Evolutionary conservation across 2,329 filamentous ascomycete species (phyloP).

Genomic region (Helotiales sp.): DNA sequence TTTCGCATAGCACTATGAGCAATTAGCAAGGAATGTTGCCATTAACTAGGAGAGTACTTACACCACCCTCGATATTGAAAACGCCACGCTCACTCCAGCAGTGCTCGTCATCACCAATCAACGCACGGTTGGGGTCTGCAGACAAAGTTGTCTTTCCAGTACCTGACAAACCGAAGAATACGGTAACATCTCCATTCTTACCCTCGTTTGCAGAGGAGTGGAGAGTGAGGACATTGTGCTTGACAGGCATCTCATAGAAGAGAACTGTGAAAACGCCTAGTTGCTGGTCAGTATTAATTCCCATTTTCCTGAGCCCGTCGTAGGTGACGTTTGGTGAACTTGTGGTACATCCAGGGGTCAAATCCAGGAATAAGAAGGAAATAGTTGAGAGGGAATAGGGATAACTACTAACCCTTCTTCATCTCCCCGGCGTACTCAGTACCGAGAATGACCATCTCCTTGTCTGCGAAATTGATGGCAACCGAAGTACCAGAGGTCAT

Average conservation of each 20-base stretch:
- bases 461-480: slow-evolving; percentile 97
- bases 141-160: slow-evolving; percentile 99
- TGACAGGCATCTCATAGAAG: slow-evolving; percentile 99
- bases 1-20: slow-evolving; percentile 85
- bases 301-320: too few species aligned
- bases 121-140: slow-evolving; percentile 91
- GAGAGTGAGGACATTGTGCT: slow-evolving; percentile 97
- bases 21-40: slow-evolving; percentile 19
- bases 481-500: slow-evolving; percentile 99
- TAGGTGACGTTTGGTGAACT: too few species aligned
- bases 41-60: slow-evolving; percentile 34
- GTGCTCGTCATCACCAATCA: slow-evolving; percentile 99
- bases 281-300: too few species aligned
- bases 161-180: slow-evolving; percentile 98
- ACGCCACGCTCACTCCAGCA: slow-evolving; percentile 97
- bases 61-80: slow-evolving; percentile 98
- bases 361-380: too few species aligned
- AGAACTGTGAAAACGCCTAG: slow-evolving; percentile 93
- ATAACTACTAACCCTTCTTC: slow-evolving; percentile 87
- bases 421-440: slow-evolving; percentile 98
- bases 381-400: too few species aligned
- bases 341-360: too few species aligned
- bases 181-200: slow-evolving; percentile 89
- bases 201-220: slow-evolving; percentile 99
- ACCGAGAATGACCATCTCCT: slow-evolving; percentile 99